Base-by-base conservation (phyloP, 1,139 yeast species). In the Geotrichum histeridarum region DNA sequence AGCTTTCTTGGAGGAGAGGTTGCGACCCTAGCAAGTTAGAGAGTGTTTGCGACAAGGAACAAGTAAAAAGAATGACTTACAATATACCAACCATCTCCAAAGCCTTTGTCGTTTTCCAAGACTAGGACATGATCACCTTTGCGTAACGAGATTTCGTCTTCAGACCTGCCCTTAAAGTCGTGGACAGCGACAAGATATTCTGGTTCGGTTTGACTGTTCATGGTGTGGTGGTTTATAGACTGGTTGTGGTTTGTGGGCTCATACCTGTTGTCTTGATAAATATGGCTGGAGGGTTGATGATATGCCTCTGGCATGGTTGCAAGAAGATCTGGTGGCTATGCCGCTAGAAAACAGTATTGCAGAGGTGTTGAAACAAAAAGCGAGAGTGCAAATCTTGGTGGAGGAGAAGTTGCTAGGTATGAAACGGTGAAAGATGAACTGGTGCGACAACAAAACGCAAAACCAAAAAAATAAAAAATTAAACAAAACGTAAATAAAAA, bases 81-180 rank as follows among this genome's bases (percentile, higher is more conserved):
- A 60, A 80, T 80, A 65, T 84, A 93, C 99, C 99, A 93, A n/a
- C 98, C 98, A 69, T 93, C 99, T 62, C 88, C 86, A 70, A 86
- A 93, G 64, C 88, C 97, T 59, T 84, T 80, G 70, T 93, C 99
- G 68, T 90, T 96, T 44, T 95, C 89, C 31, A 94, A 78, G 14
- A 93, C 90, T 68, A 90, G 94, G 54, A 94, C 78, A 60, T 82
- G 84, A 64, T 93, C 98, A 30, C 98, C 98, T 30, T 86, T 81
- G 50, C 76, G 77, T 60, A 93, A 76, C 47, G 84, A 81, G 48
- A 93, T 75, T 71, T 93, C 99, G 69, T 94, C 99, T 30, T 89
- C 96, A 58, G 91, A 76, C 53, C 98, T 77, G 51, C 95, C 91
- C 53, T 78, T 78, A 70, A 93, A 93, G 68, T 86, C 93, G 70